Conservation (phyloP, 495 filamentous ascomycete genomes). For the Tuber magnatum region DNA sequence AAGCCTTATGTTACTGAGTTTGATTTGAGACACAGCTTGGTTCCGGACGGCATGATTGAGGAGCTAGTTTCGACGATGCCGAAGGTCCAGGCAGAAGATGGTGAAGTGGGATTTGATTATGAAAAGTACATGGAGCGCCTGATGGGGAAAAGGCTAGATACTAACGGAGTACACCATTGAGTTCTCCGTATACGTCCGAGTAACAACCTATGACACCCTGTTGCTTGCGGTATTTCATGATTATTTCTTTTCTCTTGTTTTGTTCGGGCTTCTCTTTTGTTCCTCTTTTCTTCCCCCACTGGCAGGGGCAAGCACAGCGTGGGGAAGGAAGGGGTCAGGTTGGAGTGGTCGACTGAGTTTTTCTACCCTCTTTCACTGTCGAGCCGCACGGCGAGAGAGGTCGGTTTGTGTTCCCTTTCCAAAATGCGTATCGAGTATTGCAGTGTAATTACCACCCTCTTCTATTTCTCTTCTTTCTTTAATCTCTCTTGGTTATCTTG, state of each 20-base stretch:
- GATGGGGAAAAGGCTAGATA: slow-evolving; percentile 30
- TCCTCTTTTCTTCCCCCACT: neutral
- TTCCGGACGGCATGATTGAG: slow-evolving; percentile 92
- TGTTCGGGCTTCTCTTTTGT: neutral
- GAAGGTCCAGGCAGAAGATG: slow-evolving; percentile 29
- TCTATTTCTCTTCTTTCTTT: neutral
- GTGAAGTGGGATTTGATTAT: slow-evolving; percentile 37
- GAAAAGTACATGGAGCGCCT: slow-evolving; percentile 41
- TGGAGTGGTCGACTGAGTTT: neutral
- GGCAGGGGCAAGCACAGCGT: neutral
- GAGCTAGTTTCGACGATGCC: slow-evolving; percentile 84
- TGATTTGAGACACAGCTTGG: slow-evolving; percentile 85
- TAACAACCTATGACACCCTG: neutral
- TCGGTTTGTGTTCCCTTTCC: neutral
- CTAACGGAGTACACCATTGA: slow-evolving; percentile 28
- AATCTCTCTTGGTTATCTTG: neutral
- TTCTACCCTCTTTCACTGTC: neutral
- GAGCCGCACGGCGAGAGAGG: neutral
- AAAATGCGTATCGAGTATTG: slow-evolving; percentile 1
- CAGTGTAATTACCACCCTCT: neutral
- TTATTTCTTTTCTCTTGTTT: neutral
- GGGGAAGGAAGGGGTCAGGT: neutral
- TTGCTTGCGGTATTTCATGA: neutral
- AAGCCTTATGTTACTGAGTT: slow-evolving; percentile 98
- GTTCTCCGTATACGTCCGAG: neutral